Evolutionary conservation across 1,284 basidiomycete genomes (phyloP).

Genomic region (Lignosus rhinocerotis): DNA sequence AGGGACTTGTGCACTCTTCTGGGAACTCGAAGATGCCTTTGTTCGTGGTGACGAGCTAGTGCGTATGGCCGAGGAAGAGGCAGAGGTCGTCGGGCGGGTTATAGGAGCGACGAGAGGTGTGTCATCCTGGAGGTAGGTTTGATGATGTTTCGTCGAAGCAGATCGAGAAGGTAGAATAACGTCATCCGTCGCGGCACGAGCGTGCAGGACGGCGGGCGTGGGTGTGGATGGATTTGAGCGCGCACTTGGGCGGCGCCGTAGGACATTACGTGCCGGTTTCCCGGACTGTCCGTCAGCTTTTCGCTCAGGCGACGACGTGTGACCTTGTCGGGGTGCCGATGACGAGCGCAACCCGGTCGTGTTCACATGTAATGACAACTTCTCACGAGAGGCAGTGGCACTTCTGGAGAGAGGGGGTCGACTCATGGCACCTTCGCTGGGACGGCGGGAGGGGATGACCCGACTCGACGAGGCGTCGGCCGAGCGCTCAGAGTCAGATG

Average conservation of each 20-base stretch:
- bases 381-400: slow-evolving; percentile 12
- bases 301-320: slow-evolving; percentile 13
- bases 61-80: slow-evolving; percentile 1
- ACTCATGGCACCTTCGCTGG: slow-evolving; percentile 3
- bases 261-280: slow-evolving; percentile 40
- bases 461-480: slow-evolving; percentile 13
- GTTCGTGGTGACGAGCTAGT: slow-evolving; percentile 12
- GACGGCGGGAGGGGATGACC: slow-evolving; percentile 11
- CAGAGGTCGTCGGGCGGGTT: neutral
- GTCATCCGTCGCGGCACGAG: slow-evolving; percentile 13
- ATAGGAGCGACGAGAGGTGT: neutral
- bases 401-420: slow-evolving; percentile 9
- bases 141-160: neutral
- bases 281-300: slow-evolving; percentile 11
- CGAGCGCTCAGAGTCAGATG: slow-evolving; percentile 34
- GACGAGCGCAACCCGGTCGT: slow-evolving; percentile 6
- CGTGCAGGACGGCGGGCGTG: slow-evolving; percentile 10
- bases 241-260: slow-evolving; percentile 44
- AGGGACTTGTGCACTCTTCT: slow-evolving; percentile 10
- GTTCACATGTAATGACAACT: slow-evolving; percentile 14
- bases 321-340: slow-evolving; percentile 3
- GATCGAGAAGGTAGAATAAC: slow-evolving; percentile 4
- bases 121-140: neutral
- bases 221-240: slow-evolving; percentile 33
- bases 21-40: slow-evolving; percentile 1